Conservation (phyloP, 257 asterid genomes). For the Paraleonurus japonicus region DNA sequence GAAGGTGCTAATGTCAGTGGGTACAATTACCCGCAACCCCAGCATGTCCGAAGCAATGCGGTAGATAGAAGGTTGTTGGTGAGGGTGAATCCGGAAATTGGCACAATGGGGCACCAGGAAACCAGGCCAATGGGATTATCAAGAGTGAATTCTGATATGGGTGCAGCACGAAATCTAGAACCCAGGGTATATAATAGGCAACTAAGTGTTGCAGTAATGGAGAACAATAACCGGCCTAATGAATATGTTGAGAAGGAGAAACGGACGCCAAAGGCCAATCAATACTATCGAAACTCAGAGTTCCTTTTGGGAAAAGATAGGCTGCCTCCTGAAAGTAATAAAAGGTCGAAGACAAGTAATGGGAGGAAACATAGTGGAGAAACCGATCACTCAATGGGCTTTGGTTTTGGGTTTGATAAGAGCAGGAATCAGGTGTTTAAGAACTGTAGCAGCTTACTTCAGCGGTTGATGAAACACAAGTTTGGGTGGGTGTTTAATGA, state of each 20-base stretch:
- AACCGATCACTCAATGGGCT: conserved; percentile 39
- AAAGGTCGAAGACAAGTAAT: conserved; percentile 60
- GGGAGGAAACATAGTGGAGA: conserved; percentile 53
- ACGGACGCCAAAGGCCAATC: conserved; percentile 92
- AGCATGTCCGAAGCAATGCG: conserved; percentile 30
- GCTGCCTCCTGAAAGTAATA: conserved; percentile 74
- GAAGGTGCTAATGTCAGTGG: conserved; percentile 41
- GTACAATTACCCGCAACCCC: conserved; percentile 38
- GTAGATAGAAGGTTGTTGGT: conserved; percentile 43
- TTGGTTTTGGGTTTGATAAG: conserved; percentile 51
- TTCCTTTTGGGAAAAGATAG: conserved; percentile 90
- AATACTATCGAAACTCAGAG: conserved; percentile 76
- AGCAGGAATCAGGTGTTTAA: conserved; percentile 48
- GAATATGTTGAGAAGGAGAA: conserved; percentile 80
- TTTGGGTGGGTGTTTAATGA: conserved; percentile 84
- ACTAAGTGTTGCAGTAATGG: conserved; percentile 62
- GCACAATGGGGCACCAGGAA: conserved; percentile 34
- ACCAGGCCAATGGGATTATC: conserved; percentile 35
- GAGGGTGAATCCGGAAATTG: conserved; percentile 53
- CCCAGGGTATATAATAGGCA: conserved; percentile 57
- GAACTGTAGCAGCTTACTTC: conserved; percentile 72
- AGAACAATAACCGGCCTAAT: conserved; percentile 38
- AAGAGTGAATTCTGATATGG: conserved; percentile 52
- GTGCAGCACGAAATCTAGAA: conserved; percentile 47
- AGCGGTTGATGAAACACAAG: conserved; percentile 86